A percentile compares a stretch with the other conserved stretches of the same genome.
These are phyloP conservation scores for Leccinum sublutescens DNA, from an alignment of 768 basidiomycete genomes.

Conservation along the genomic window DNA sequence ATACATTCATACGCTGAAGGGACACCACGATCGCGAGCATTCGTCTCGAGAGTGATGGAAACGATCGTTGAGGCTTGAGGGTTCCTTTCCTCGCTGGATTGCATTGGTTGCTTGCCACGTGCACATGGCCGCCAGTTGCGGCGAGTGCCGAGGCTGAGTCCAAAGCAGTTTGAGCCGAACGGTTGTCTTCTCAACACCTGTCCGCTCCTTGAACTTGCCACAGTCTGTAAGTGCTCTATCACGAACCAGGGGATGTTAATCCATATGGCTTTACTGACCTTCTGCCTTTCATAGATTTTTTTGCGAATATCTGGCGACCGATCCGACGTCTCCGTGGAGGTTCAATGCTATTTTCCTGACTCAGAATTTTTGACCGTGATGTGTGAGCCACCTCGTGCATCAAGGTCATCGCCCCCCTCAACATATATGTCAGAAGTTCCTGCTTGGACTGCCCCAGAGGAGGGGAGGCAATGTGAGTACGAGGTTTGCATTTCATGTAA, in stretches of 20 bases:
- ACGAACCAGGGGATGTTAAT: not conserved
- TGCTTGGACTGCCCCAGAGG: not conserved
- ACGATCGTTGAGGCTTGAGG: too few species aligned
- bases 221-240: not conserved
- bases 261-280: not conserved
- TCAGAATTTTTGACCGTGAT: not conserved
- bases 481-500: constrained; percentile 70
- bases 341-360: not conserved
- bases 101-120: too few species aligned
- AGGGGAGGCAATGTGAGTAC: constrained; percentile 13
- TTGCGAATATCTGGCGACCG: not conserved
- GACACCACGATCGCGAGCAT: too few species aligned
- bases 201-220: too few species aligned
- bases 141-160: too few species aligned
- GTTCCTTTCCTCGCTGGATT: too few species aligned
- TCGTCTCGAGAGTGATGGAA: too few species aligned
- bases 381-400: constrained; percentile 17
- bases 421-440: not conserved
- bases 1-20: too few species aligned
- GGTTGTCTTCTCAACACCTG: too few species aligned
- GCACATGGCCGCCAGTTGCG: too few species aligned
- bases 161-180: too few species aligned
- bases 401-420: not conserved
- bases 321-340: not conserved
- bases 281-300: not conserved